A percentile compares a stretch with the other conserved stretches of the same genome.
Conservation (phyloP, 2,329 filamentous ascomycete genomes). For the Albophoma yamanashiensis region DNA sequence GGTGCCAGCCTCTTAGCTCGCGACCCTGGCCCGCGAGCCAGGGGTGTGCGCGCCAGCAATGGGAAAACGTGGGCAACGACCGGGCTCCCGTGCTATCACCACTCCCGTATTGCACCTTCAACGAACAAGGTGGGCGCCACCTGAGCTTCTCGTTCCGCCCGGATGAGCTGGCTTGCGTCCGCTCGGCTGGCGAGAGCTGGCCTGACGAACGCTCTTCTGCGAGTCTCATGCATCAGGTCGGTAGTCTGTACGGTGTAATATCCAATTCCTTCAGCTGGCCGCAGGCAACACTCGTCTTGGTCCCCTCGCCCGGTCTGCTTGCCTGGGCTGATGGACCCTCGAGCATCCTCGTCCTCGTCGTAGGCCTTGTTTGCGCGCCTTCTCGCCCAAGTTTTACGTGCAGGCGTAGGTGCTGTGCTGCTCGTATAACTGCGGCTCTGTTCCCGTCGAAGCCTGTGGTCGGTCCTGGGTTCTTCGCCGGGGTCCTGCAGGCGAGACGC, state of each 20-base stretch:
- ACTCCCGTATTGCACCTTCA: not conserved
- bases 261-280: not conserved
- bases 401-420: not conserved
- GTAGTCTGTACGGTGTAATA: not conserved
- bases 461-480: not conserved
- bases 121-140: not conserved
- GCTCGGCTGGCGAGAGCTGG: not conserved
- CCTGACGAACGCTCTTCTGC: not conserved
- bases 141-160: not conserved
- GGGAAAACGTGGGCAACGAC: slow-evolving; percentile 1
- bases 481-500: not conserved
- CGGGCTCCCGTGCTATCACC: not conserved
- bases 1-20: not conserved
- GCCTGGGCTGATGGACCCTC: not conserved
- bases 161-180: not conserved
- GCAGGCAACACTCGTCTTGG: not conserved
- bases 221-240: not conserved
- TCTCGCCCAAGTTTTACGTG: not conserved
- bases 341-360: not conserved
- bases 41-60: not conserved
- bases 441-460: not conserved
- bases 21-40: not conserved
- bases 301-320: too few relatives aligned
- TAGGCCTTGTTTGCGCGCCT: not conserved
- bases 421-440: not conserved